Evolutionary conservation across 177 flowering plant species (phyloP), one percentile per base, ranked within the genome.

Genomic region (Tripterygium wilfordii): DNA sequence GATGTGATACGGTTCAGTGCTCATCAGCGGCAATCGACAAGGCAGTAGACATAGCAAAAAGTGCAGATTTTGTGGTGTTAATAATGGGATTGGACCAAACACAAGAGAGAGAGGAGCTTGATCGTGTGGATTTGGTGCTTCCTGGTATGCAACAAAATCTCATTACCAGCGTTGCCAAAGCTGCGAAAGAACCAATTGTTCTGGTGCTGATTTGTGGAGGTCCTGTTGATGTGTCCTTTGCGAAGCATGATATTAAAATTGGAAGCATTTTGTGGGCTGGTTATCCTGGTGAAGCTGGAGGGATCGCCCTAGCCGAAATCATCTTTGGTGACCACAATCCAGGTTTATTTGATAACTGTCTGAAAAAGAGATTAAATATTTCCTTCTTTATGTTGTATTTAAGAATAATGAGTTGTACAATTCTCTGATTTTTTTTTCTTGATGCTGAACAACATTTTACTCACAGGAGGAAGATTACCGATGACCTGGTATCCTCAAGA

Each of bases 241-340:
- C 99, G 7, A 89, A 83, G 50, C 1, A 57, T 25, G 67, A 84
- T 52, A 49, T 42, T 5, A 79, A 72, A 5, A 76, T 94, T 8
- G 96, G 92, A 27, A 62, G 86, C 74, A 87, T 94, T 36, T 44
- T 89, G 55, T 89, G 99, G 99, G 95, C 80, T 36, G 99, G 99
- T 45, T 94, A 94, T 69, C 99, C 99, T 0, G 96, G 97, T 6
- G 74, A 94, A 75, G 77, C 82, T 18, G 97, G 99, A 24, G 97
- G 85, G 20, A 44, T 43, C 40, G 97, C 95, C 16, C 61, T 94
- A 21, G 82, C 99, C 1, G 72, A 89, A 53, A 67, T 77, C 48
- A 71, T 92, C 26, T 89, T 92, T 44, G 99, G 97, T 3, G 83
- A 79, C 13, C 79, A 82, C 30, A 88, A 89, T 49, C 99, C 99